phyloP scores from a whole-genome alignment of 2,329 filamentous ascomycete genomes.

The Trichoderma sp. region DNA sequence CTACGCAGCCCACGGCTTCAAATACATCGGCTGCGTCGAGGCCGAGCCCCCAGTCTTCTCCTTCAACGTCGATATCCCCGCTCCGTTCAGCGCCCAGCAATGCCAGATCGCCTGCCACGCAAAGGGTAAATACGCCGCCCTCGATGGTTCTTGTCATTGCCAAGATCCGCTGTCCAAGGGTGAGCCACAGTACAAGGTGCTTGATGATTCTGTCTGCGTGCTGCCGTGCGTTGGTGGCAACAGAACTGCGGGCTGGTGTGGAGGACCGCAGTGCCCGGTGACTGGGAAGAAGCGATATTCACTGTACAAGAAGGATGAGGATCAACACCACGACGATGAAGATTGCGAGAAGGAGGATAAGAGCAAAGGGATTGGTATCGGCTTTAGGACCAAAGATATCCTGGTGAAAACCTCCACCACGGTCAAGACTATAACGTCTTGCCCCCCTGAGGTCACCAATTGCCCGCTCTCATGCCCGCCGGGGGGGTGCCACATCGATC shows the following conservation, averaged over 20 bases:
- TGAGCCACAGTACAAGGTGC: slow-evolving; percentile 16
- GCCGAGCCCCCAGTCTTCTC: slow-evolving; percentile 23
- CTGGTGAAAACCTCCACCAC: slow-evolving; percentile 11
- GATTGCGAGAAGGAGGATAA: slow-evolving; percentile 11
- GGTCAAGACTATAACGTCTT: slow-evolving; percentile 34
- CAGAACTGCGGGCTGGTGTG: slow-evolving; percentile 25
- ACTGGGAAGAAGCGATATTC: slow-evolving; percentile 21
- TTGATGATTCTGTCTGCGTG: slow-evolving; percentile 26
- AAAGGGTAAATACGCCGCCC: slow-evolving; percentile 25
- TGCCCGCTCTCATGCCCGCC: background rate
- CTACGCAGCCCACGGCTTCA: slow-evolving; percentile 22
- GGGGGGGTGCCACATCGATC: background rate
- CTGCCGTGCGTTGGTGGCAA: slow-evolving; percentile 23
- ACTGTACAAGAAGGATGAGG: slow-evolving; percentile 21
- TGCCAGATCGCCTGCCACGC: slow-evolving; percentile 25
- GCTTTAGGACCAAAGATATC: background rate
- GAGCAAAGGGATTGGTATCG: background rate
- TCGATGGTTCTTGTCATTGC: slow-evolving; percentile 28
- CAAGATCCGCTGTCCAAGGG: slow-evolving; percentile 5
- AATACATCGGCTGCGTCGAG: slow-evolving; percentile 32
- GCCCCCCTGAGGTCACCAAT: slow-evolving; percentile 49
- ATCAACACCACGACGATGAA: background rate
- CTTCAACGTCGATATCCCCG: slow-evolving; percentile 18
- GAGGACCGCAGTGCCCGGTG: slow-evolving; percentile 22
- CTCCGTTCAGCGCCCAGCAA: slow-evolving; percentile 22